These are phyloP conservation scores for Backusella psychrophila DNA, from an alignment of 192 early-diverging fungal genomes.

Conservation along the genomic window DNA sequence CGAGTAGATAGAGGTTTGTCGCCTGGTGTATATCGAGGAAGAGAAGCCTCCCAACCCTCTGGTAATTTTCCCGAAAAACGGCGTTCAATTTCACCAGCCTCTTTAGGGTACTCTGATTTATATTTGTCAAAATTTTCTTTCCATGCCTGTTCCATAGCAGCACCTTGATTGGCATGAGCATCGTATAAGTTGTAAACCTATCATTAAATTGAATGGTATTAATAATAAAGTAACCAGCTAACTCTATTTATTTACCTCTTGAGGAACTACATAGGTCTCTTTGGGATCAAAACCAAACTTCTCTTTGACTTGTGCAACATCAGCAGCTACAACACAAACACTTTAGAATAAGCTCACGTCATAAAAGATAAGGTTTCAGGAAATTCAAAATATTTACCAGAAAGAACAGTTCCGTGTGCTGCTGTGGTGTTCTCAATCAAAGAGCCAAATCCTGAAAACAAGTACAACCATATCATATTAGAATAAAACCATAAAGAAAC, in stretches of 20 bases:
- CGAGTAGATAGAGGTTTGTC: conserved; percentile 81
- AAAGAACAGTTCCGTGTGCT: conserved; percentile 87
- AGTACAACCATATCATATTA: background rate
- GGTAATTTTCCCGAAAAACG: conserved; percentile 71
- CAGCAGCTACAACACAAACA: conserved; percentile 45
- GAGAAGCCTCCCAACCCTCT: conserved; percentile 56
- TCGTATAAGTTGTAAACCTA: background rate
- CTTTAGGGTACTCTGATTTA: conserved; percentile 57
- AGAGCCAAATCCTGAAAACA: conserved; percentile 70
- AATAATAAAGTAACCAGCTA: background rate
- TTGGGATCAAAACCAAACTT: conserved; percentile 81
- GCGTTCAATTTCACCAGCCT: conserved; percentile 68
- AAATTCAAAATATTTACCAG: conserved; percentile 16
- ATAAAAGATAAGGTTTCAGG: background rate
- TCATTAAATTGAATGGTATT: background rate
- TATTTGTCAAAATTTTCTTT: conserved; percentile 67
- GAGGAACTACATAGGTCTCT: conserved; percentile 70
- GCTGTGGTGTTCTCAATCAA: conserved; percentile 81
- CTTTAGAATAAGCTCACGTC: background rate
- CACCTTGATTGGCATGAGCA: background rate
- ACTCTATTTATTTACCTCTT: conserved; percentile 24
- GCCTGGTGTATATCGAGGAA: conserved; percentile 75
- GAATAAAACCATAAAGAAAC: background rate
- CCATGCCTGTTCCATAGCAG: conserved; percentile 49
- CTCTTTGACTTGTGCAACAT: conserved; percentile 76